Base-by-base conservation (phyloP, 1,139 yeast species). In the Yamadazyma atmosphaerica region DNA sequence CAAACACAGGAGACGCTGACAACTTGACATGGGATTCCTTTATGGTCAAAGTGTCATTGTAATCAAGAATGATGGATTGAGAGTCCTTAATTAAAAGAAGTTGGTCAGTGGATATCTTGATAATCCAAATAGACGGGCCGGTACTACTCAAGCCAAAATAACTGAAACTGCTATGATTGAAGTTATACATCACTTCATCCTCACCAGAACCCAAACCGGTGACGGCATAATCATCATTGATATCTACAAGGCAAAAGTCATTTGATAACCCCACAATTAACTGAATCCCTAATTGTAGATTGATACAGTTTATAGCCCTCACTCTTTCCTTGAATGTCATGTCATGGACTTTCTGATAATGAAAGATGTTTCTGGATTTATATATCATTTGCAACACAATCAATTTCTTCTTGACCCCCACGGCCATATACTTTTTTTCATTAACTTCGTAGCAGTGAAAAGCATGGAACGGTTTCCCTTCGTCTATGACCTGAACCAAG, bases 381-480 rank as follows among this genome's bases (percentile, higher is more conserved):
- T 58, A 61, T 6, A 53, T 50, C 35, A 68, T 52, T 33, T 58
- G 55, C 41, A 55, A 61, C 0, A 68, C 44, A 11, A 51, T 32
- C 2, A 70, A 38, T 38, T 58, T 65, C 53, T 67, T 67, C 45
- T 58, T 65, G 8, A 56, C 48, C 0, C 62, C 64, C n/a, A 65
- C 47, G 1, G 66, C 47, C 24, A 69, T 48, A 11, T 60, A 44
- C 32, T 56, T 54, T 23, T 44, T 44, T 5, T 47, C 53, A 18
- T 50, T 49, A 9, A 50, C 35, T 24, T 52, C 54, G 18, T 61
- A 40, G 34, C 50, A 56, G 12, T 54, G 42, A 19, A 45, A 51
- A 15, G 46, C 52, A 8, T 43, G 40, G 34, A 44, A 52, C 6
- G 47, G 38, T 29, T 48, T 50, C 3, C 60, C 47, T 2, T 66